Evolutionary conservation across 2,329 filamentous ascomycete species (phyloP).

Genomic region (Fusarium staphyleae): DNA sequence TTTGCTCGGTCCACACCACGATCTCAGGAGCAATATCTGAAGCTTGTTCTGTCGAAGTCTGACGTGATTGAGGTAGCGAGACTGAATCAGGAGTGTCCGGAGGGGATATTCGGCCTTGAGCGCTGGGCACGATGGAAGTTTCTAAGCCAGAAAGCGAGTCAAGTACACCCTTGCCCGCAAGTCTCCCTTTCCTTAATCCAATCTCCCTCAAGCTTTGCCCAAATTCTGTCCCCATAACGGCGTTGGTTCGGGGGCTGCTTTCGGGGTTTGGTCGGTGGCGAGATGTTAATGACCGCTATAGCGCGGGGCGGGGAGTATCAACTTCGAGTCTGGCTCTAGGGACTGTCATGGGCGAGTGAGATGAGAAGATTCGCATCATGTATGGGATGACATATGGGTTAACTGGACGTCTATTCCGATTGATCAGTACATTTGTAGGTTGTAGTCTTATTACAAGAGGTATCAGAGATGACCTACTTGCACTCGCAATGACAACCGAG

Average conservation of each 20-base stretch:
- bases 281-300: conserved; percentile 27
- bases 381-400: conserved; percentile 22
- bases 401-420: conserved; percentile 7
- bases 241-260: conserved; percentile 24
- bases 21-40: conserved; percentile 53
- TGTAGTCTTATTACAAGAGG: conserved; percentile 15
- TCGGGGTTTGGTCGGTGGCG: conserved; percentile 24
- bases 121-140: conserved; percentile 29
- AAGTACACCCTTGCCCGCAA: conserved; percentile 30
- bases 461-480: conserved; percentile 9
- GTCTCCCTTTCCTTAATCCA: conserved; percentile 35
- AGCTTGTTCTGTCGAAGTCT: conserved; percentile 44
- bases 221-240: conserved; percentile 39
- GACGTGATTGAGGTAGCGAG: conserved; percentile 43
- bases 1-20: conserved; percentile 54
- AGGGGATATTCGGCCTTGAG: conserved; percentile 44
- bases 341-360: conserved; percentile 37
- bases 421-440: conserved; percentile 22
- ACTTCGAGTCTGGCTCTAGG: conserved; percentile 35
- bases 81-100: conserved; percentile 36
- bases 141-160: conserved; percentile 41
- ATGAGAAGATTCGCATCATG: conserved; percentile 40
- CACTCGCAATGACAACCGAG: conserved; percentile 12
- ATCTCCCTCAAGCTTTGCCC: conserved; percentile 32
- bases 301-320: conserved; percentile 32